Evolutionary conservation across 768 basidiomycete genomes (phyloP).

Genomic region (Tephrocybe sp.): DNA sequence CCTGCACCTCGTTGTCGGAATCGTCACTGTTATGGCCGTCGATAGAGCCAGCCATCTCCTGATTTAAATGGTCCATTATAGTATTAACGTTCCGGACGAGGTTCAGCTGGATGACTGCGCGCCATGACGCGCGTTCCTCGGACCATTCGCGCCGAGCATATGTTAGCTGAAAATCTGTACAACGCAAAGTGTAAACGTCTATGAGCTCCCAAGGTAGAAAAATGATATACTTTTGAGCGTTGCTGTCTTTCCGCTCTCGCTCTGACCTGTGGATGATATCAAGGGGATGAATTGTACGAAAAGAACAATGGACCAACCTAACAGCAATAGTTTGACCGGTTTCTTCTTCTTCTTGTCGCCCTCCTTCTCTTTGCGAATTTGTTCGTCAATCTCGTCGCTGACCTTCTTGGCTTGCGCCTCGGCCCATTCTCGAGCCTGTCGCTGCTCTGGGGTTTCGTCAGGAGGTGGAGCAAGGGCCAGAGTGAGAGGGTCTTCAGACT

Average conservation of each 20-base stretch:
- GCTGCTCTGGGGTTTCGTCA: conserved; percentile 60
- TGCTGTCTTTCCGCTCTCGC: conserved; percentile 79
- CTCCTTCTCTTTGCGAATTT: conserved; percentile 60
- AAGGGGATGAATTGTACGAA: neutral
- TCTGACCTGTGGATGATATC: conserved; percentile 43
- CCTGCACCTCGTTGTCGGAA: conserved; percentile 38
- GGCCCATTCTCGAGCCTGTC: conserved; percentile 51
- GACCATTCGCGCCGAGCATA: conserved; percentile 72
- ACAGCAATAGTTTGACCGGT: conserved; percentile 72
- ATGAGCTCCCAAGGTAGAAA: conserved; percentile 6
- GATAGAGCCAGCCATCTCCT: conserved; percentile 50
- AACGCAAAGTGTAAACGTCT: conserved; percentile 1
- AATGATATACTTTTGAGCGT: conserved; percentile 65
- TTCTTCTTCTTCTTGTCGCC: conserved; percentile 60
- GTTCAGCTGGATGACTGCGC: conserved; percentile 76
- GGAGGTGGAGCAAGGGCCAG: conserved; percentile 61
- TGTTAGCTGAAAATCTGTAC: conserved; percentile 69
- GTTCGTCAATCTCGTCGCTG: conserved; percentile 77
- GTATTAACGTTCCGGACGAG: conserved; percentile 72
- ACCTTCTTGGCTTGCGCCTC: conserved; percentile 66
- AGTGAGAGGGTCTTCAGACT: conserved; percentile 61
- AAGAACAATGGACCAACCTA: conserved; percentile 42
- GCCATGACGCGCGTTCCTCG: conserved; percentile 71
- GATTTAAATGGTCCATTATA: conserved; percentile 56
- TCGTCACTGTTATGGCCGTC: conserved; percentile 34